Conservation (phyloP, 768 basidiomycete genomes). For the Pholiota molesta region DNA sequence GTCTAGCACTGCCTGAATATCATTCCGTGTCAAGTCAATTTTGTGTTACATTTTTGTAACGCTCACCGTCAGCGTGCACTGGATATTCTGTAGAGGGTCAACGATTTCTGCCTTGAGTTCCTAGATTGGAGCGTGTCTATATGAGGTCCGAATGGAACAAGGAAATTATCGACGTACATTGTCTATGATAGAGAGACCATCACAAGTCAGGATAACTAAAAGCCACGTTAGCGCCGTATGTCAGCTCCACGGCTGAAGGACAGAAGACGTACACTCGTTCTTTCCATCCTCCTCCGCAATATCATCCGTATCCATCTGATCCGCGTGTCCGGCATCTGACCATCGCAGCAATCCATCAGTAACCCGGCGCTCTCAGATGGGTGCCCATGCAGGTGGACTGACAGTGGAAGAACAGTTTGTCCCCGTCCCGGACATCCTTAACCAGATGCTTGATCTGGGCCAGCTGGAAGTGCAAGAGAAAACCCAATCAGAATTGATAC, state of each 20-base stretch:
- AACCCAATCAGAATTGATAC: not conserved
- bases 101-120: slow-evolving; percentile 38
- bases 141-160: not conserved
- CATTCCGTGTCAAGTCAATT: not conserved
- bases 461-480: slow-evolving; percentile 29
- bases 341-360: not conserved
- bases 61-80: slow-evolving; percentile 36
- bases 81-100: slow-evolving; percentile 34
- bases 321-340: slow-evolving; percentile 51
- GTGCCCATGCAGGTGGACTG: slow-evolving; percentile 18
- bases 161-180: slow-evolving; percentile 26
- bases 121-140: slow-evolving; percentile 15
- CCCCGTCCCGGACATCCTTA: slow-evolving; percentile 42
- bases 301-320: slow-evolving; percentile 43
- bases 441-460: slow-evolving; percentile 47
- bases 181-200: slow-evolving; percentile 38
- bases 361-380: not conserved
- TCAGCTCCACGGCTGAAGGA: not conserved
- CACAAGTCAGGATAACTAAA: slow-evolving; percentile 39
- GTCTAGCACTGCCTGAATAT: slow-evolving; percentile 33
- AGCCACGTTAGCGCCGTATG: not conserved
- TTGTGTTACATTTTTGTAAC: not conserved
- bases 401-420: slow-evolving; percentile 63
- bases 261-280: slow-evolving; percentile 47
- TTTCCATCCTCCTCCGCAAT: slow-evolving; percentile 48